Percentiles rank a stretch among this genome's conserved stretches.
These are phyloP conservation scores for Ophiostoma australiae DNA, from an alignment of 2,329 filamentous ascomycete species.

Conservation along the genomic window DNA sequence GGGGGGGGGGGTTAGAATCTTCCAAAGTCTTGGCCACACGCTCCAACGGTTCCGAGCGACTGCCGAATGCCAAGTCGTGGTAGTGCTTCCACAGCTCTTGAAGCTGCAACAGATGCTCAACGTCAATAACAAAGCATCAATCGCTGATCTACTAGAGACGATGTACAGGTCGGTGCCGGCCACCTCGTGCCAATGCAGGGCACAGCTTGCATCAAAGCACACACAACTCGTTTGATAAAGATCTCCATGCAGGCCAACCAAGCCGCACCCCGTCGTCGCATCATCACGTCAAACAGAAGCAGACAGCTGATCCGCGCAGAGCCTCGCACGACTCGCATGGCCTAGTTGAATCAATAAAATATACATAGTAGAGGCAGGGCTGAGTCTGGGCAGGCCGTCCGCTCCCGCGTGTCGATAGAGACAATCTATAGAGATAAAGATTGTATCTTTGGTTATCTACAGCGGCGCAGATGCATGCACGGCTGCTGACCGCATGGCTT, in stretches of 20 bases:
- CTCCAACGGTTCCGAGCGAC: background rate
- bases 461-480: background rate
- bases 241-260: background rate
- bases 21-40: background rate
- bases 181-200: background rate
- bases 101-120: background rate
- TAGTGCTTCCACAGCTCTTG: too few species aligned
- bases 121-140: too few species aligned
- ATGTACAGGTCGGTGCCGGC: background rate
- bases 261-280: background rate
- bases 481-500: background rate
- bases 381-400: constrained; percentile 10
- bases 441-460: background rate
- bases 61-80: background rate
- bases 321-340: background rate
- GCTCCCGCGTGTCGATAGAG: background rate
- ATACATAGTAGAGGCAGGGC: background rate
- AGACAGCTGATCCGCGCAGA: constrained; percentile 7
- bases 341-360: background rate
- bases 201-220: background rate
- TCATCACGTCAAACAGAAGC: background rate
- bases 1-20: background rate
- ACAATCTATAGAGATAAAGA: background rate
- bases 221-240: too few species aligned
- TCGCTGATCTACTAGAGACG: too few species aligned